Evolutionary conservation across 768 basidiomycete species (phyloP), one percentile per base, ranked within the genome.

Genomic region (Boletus coccyginus): DNA sequence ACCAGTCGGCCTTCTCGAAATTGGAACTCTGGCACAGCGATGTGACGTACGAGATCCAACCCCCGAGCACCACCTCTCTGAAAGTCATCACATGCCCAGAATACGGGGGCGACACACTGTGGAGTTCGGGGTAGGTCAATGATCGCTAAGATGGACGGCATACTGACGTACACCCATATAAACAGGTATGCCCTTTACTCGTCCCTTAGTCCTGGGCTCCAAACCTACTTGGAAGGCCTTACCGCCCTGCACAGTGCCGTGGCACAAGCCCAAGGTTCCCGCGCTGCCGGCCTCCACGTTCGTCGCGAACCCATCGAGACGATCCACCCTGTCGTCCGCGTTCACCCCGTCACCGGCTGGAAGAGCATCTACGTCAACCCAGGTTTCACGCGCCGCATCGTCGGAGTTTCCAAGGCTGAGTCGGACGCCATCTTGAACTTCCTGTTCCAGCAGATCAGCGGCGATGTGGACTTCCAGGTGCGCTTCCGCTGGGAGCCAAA

Each of bases 351-450:
- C 2, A 94, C 92, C 1, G 90, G 91, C 13, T 88, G 86, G 83
- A 92, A 93, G 79, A 85, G 83, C 56, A 73, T 94, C 58, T 92
- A 86, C 64, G 86, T 93, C 66, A 92, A 94, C 67, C 84, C 87
- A 36, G 87, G 90, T 16, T 94, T 94, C 74, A 91, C 89, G 3
- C 83, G 87, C 41, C 82, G 85, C 52, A 88, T 94, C 64, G 72
- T 90, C 55, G 90, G 86, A 46, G 77, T 92, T 12, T 88, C 90
- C 24, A 92, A 92, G 71, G 80, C 85, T 0, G 91, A 92, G 68
- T 88, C 87, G n/a, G 89, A 93, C 68, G 73, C 79, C 17, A 78
- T 92, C 62, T 74, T 93, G 47, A 71, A 70, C 36, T 86, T 92
- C 71, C 74, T 93, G 52, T 90, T 87, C 78, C 80, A 75, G 63